A percentile compares a stretch with the other conserved stretches of the same genome.
These are phyloP conservation scores for Hymenochaete sp. DNA, from an alignment of 1,284 basidiomycete species.

Conservation along the genomic window DNA sequence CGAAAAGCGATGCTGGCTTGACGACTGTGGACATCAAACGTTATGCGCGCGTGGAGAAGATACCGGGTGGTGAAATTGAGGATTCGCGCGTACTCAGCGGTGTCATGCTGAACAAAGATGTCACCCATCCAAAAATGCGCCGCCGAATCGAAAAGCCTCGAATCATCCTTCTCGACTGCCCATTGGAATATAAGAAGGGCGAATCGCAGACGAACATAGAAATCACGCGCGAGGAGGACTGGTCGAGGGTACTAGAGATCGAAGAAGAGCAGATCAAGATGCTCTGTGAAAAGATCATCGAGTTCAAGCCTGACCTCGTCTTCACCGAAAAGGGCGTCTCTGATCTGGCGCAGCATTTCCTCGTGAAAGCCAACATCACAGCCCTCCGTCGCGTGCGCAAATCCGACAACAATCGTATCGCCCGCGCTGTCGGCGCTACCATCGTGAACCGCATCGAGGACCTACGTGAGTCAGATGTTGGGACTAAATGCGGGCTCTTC, in stretches of 20 bases:
- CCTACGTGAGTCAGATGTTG: slow-evolving; percentile 85
- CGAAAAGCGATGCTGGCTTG: slow-evolving; percentile 52
- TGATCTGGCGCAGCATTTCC: slow-evolving; percentile 90
- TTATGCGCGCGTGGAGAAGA: slow-evolving; percentile 95
- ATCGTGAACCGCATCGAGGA: slow-evolving; percentile 98
- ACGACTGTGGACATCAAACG: slow-evolving; percentile 97
- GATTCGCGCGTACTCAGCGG: slow-evolving; percentile 82
- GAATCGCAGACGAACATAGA: slow-evolving; percentile 99
- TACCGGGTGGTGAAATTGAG: slow-evolving; percentile 97
- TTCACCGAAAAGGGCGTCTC: slow-evolving; percentile 98
- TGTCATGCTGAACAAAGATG: slow-evolving; percentile 98
- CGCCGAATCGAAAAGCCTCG: slow-evolving; percentile 86
- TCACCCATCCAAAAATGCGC: slow-evolving; percentile 97
- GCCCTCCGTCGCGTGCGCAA: slow-evolving; percentile 93
- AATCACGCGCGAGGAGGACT: slow-evolving; percentile 90
- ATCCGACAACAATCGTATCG: slow-evolving; percentile 98
- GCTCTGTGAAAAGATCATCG: slow-evolving; percentile 81
- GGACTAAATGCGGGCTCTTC: slow-evolving; percentile 91
- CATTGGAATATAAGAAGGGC: slow-evolving; percentile 98
- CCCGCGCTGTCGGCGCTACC: slow-evolving; percentile 90
- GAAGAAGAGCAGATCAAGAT: slow-evolving; percentile 96
- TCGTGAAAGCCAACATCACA: slow-evolving; percentile 85
- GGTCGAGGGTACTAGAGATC: slow-evolving; percentile 87
- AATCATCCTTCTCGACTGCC: slow-evolving; percentile 90
- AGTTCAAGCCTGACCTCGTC: slow-evolving; percentile 92